A percentile compares a stretch with the other conserved stretches of the same genome.
Evolutionary conservation across 2,329 filamentous ascomycete species (phyloP).

Genomic region (Byssochlamys sp.): DNA sequence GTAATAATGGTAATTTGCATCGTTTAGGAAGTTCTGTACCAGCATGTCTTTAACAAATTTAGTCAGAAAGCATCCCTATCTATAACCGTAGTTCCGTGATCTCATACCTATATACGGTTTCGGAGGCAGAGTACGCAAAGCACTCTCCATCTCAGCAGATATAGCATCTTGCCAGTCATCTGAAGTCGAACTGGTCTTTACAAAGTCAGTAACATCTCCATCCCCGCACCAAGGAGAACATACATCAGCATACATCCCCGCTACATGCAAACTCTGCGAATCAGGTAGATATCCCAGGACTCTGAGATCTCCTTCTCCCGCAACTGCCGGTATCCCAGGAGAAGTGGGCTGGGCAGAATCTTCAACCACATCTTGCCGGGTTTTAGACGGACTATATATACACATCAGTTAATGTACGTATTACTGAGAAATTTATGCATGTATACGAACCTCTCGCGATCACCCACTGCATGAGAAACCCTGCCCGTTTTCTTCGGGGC

Average conservation of each 20-base stretch:
- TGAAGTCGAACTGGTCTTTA: conserved; percentile 3
- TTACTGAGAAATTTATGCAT: background rate
- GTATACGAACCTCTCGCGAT: conserved; percentile 7
- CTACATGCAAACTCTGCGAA: conserved; percentile 2
- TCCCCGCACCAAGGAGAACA: no score
- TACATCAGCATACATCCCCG: background rate
- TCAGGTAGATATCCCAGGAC: conserved; percentile 11
- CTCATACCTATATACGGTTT: conserved; percentile 30
- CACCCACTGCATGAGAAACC: conserved; percentile 1
- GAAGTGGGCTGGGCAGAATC: background rate
- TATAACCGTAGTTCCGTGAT: background rate
- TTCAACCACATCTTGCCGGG: background rate
- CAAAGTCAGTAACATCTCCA: background rate
- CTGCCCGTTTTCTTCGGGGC: conserved; percentile 21
- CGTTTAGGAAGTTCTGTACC: conserved; percentile 38
- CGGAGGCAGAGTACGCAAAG: conserved; percentile 23
- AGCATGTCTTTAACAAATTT: conserved; percentile 31
- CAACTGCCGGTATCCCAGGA: background rate
- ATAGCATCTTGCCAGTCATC: conserved; percentile 6
- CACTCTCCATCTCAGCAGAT: conserved; percentile 24
- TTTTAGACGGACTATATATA: background rate
- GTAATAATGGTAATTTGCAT: conserved; percentile 40
- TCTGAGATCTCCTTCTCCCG: conserved; percentile 7
- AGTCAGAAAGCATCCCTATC: background rate
- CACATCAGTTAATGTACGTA: background rate